These are phyloP conservation scores for Sodiomyces alkalinus DNA, from an alignment of 2,329 filamentous ascomycete species.

Conservation along the genomic window DNA sequence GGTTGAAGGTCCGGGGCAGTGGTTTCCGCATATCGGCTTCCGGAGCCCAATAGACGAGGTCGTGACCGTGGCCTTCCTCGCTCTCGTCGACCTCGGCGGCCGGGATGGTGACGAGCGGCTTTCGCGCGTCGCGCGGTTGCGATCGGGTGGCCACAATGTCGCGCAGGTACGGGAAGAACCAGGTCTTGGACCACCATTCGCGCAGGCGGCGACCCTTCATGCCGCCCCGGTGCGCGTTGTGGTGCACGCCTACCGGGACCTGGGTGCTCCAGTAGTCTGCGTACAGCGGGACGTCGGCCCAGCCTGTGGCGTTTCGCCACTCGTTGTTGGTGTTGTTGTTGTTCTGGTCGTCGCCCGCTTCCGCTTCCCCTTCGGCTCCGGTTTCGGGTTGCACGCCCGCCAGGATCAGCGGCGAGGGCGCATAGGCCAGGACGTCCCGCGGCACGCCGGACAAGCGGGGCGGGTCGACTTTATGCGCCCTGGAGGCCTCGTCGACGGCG, in stretches of 20 bases:
- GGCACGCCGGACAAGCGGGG: constrained; percentile 11
- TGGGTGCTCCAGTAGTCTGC: constrained; percentile 11
- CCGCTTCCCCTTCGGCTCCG: neutral
- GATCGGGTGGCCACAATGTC: constrained; percentile 5
- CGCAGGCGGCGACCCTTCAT: constrained; percentile 8
- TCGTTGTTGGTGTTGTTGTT: too few relatives aligned
- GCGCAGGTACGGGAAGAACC: constrained; percentile 11
- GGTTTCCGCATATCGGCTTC: constrained; percentile 2
- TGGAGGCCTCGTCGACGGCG: constrained; percentile 8
- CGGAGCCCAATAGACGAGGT: constrained; percentile 12
- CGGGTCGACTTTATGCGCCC: constrained; percentile 9
- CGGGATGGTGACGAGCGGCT: constrained; percentile 9
- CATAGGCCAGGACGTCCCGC: constrained; percentile 7
- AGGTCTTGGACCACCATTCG: constrained; percentile 12
- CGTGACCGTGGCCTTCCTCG: too few relatives aligned
- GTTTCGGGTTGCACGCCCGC: neutral
- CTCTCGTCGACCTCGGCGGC: constrained; percentile 2
- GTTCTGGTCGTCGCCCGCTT: neutral
- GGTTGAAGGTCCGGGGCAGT: constrained; percentile 4
- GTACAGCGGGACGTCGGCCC: constrained; percentile 8
- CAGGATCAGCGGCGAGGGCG: neutral
- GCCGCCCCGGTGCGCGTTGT: constrained; percentile 10
- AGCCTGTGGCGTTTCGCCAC: too few relatives aligned
- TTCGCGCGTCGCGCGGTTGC: neutral
- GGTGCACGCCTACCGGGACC: constrained; percentile 11